Evolutionary conservation across 371 early-diverging fungal species (phyloP), one percentile per base, ranked within the genome.

Genomic region (Rhizopus sp.): DNA sequence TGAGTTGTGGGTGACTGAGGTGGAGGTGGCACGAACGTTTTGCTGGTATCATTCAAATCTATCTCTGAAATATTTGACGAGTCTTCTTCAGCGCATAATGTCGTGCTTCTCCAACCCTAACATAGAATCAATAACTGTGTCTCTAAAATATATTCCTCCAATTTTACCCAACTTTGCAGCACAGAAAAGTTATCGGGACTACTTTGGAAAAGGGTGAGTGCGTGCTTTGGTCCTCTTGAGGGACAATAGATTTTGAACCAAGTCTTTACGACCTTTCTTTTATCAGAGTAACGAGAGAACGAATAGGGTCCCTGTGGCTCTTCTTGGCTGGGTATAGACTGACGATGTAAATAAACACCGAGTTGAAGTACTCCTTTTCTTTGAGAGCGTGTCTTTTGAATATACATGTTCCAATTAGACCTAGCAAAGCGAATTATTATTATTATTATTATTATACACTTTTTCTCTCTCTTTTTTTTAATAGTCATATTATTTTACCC

Each of bases 201-300:
- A 40, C 83, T 78, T 54, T 84, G 82, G 53, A 81, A 84, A 33
- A 82, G 60, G 0, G 75, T 81, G 54, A 85, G 59, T n/a, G 69
- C 62, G 55, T 85, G 82, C 10, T 66, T 66, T 0, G 85, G 85
- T 2, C 74, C 77, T 32, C 71, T 53, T 6, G 81, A 64, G 7
- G 80, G 72, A 37, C 75, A 81, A 53, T 70, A 80, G 30, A 85
- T 80, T 56, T 78, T 81, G 71, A 85, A 82, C 85, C 85, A 85
- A 0, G 83, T 78, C 54, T 63, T 68, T 1, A 72, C 72, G 3
- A 70, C 64, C 45, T 78, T 75, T 4, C 85, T 70, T 30, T 63
- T 60, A 46, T 85, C 85, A 5, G 69, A 41, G 55, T 75, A 82
- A 2, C 67, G 60, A 12, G 81, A 78, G 56, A 75, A 74, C 0